Conservation (phyloP, 257 asterid species). For the Rauvolfia tetraphylla region DNA sequence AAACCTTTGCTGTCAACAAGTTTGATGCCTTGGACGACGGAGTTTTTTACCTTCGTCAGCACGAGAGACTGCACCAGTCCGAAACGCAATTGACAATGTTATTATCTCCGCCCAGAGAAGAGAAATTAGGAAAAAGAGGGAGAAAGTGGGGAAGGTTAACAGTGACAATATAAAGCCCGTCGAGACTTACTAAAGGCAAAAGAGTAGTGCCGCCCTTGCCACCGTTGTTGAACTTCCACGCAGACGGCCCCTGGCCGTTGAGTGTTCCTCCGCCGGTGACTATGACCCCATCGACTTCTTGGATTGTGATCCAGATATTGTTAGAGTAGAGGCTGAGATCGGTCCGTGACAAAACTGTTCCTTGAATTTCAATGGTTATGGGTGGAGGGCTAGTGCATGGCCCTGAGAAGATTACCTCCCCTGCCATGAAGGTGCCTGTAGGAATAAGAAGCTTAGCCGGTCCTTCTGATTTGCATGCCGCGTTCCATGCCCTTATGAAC, state of each 20-base stretch:
- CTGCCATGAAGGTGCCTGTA: background rate
- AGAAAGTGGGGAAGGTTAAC: too few species aligned
- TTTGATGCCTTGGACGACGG: constrained; percentile 26
- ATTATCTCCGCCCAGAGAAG: too few species aligned
- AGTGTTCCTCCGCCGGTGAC: constrained; percentile 12
- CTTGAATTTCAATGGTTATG: constrained; percentile 12
- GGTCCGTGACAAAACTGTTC: constrained; percentile 1
- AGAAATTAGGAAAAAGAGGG: background rate
- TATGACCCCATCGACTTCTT: background rate
- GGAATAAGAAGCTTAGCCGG: constrained; percentile 17
- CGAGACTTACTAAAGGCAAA: constrained; percentile 43
- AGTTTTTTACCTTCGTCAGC: constrained; percentile 21
- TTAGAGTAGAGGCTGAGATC: constrained; percentile 3
- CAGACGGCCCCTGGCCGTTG: constrained; percentile 9
- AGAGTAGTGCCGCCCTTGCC: background rate
- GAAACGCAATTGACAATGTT: background rate
- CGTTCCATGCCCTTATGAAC: constrained; percentile 17
- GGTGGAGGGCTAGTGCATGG: constrained; percentile 16
- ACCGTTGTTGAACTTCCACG: background rate
- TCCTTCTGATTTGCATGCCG: constrained; percentile 15
- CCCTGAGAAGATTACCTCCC: constrained; percentile 14
- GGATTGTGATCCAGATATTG: constrained; percentile 5
- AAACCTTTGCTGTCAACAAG: constrained; percentile 63
- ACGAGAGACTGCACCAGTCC: constrained; percentile 36
- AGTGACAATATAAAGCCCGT: background rate